Conservation (phyloP, 495 filamentous ascomycete genomes). For the Parathielavia appendiculata region DNA sequence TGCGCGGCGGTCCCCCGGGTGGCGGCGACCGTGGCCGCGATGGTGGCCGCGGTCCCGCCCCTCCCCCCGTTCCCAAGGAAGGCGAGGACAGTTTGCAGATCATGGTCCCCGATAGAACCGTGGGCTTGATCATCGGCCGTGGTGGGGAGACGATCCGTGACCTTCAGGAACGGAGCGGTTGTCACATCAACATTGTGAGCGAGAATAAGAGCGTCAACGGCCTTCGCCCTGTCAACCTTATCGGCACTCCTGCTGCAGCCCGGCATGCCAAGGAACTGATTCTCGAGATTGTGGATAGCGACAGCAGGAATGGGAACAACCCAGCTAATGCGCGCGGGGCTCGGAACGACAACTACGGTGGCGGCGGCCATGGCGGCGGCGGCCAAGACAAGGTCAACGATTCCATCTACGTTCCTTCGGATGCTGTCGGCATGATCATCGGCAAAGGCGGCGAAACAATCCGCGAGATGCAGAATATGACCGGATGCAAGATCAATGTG, state of each 20-base stretch:
- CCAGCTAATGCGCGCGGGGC: slow-evolving; percentile 29
- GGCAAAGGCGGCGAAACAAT: slow-evolving; percentile 84
- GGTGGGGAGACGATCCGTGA: slow-evolving; percentile 86
- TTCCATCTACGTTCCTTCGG: slow-evolving; percentile 72
- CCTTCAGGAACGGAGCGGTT: slow-evolving; percentile 76
- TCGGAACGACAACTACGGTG: slow-evolving; percentile 30
- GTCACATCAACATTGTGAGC: slow-evolving; percentile 83
- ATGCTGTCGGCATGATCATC: slow-evolving; percentile 88
- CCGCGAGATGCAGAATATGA: slow-evolving; percentile 75
- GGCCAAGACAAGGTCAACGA: slow-evolving; percentile 65
- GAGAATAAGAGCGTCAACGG: slow-evolving; percentile 82
- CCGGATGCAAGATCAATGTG: slow-evolving; percentile 86
- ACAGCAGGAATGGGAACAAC: slow-evolving; percentile 53
- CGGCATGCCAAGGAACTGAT: slow-evolving; percentile 70
- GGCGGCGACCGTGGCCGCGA: slow-evolving; percentile 24
- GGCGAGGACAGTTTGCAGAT: slow-evolving; percentile 75
- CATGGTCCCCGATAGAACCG: slow-evolving; percentile 84
- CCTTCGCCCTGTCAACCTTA: slow-evolving; percentile 76
- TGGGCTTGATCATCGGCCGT: slow-evolving; percentile 78
- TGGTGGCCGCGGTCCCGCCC: slow-evolving; percentile 22
- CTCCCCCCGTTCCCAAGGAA: slow-evolving; percentile 54
- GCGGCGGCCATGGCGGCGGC: slow-evolving; percentile 30
- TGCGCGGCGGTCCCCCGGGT: slow-evolving; percentile 43
- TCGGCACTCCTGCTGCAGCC: slow-evolving; percentile 62
- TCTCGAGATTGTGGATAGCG: slow-evolving; percentile 82